A percentile compares a stretch with the other conserved stretches of the same genome.
phyloP scores from a whole-genome alignment of 306 rosid genomes.

The Malus fusca region DNA sequence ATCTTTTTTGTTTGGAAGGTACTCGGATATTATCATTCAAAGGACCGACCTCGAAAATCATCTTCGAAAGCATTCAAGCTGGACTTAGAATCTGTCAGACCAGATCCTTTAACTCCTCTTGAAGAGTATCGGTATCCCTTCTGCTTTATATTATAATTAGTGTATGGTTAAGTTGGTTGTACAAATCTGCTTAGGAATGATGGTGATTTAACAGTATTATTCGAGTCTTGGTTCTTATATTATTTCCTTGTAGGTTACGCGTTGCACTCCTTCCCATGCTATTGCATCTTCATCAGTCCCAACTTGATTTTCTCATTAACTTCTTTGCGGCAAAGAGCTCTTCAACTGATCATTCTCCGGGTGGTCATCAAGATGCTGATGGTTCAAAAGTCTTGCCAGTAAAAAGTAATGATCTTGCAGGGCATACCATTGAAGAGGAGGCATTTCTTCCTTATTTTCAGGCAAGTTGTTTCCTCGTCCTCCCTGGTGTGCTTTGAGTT shows the following conservation, averaged over 20 bases:
- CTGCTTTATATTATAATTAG: neutral
- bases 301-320: slow-evolving; percentile 72
- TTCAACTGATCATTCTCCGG: slow-evolving; percentile 41
- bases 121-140: slow-evolving; percentile 78
- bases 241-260: slow-evolving; percentile 45
- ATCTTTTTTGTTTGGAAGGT: slow-evolving; percentile 51
- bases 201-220: neutral
- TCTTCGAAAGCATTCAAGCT: slow-evolving; percentile 79
- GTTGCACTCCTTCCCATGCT: slow-evolving; percentile 57
- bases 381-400: slow-evolving; percentile 40
- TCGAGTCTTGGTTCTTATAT: neutral
- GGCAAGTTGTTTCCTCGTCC: slow-evolving; percentile 41
- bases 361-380: slow-evolving; percentile 45
- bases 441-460: slow-evolving; percentile 97
- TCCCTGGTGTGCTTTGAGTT: neutral
- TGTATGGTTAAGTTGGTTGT: neutral
- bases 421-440: slow-evolving; percentile 49
- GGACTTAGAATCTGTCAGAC: slow-evolving; percentile 93
- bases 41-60: slow-evolving; percentile 78
- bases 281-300: slow-evolving; percentile 80
- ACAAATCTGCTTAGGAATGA: neutral
- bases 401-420: slow-evolving; percentile 23
- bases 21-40: slow-evolving; percentile 73
- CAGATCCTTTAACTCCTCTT: slow-evolving; percentile 88
- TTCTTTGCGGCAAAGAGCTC: slow-evolving; percentile 65